Evolutionary conservation across 2,329 filamentous ascomycete genomes (phyloP).

Genomic region (Dendryphion nanum): DNA sequence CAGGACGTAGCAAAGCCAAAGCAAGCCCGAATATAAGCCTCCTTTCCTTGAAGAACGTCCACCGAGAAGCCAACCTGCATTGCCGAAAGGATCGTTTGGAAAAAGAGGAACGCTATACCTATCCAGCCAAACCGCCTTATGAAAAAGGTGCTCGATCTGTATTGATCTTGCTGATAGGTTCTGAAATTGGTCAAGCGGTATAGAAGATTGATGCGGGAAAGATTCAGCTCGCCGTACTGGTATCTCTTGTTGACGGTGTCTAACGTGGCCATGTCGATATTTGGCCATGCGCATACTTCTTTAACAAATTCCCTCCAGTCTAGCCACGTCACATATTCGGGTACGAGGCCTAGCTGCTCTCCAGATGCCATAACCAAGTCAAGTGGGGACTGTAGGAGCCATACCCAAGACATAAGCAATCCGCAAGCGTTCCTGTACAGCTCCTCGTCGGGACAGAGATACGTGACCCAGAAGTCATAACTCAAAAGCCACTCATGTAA

Average conservation of each 20-base stretch:
- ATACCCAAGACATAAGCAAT: slow-evolving; percentile 15
- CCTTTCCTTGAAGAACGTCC: too few relatives aligned
- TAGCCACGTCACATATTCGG: slow-evolving; percentile 10
- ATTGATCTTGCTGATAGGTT: too few relatives aligned
- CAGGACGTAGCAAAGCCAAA: too few relatives aligned
- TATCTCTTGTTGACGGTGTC: slow-evolving; percentile 37
- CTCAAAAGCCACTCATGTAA: slow-evolving; percentile 12
- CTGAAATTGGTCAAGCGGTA: too few relatives aligned
- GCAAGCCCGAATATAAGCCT: too few relatives aligned
- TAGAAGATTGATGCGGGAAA: slow-evolving; percentile 40
- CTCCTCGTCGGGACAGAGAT: slow-evolving; percentile 9
- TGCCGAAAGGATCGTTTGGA: too few relatives aligned
- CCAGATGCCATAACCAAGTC: slow-evolving; percentile 14
- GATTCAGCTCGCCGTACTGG: slow-evolving; percentile 44
- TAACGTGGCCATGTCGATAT: slow-evolving; percentile 5
- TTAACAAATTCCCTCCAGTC: slow-evolving; percentile 12
- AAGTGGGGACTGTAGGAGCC: slow-evolving; percentile 12
- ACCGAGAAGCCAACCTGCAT: too few relatives aligned
- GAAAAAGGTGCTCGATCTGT: too few relatives aligned
- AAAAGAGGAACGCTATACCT: too few relatives aligned
- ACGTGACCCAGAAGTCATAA: slow-evolving; percentile 8
- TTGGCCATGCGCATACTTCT: slow-evolving; percentile 8
- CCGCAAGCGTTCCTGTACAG: slow-evolving; percentile 14
- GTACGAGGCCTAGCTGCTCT: slow-evolving; percentile 4
- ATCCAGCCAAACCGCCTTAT: too few relatives aligned